Evolutionary conservation across 768 basidiomycete species (phyloP).

Genomic region (Boletus coccyginus): DNA sequence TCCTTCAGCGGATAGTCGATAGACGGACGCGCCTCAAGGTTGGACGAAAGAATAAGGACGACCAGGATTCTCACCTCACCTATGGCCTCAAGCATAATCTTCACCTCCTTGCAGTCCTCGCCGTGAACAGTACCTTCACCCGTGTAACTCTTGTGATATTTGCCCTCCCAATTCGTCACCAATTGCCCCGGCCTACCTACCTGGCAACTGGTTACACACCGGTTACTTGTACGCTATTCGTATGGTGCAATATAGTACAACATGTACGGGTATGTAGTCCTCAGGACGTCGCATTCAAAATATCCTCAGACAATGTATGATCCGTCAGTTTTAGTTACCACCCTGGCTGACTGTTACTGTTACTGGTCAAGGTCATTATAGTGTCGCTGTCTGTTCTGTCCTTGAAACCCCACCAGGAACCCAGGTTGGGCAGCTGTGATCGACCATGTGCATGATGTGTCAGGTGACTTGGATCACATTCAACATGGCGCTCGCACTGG

Average conservation of each 20-base stretch:
- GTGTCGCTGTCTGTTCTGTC: constrained; percentile 18
- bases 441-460: neutral
- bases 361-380: too few relatives aligned
- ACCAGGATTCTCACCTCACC: neutral
- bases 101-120: constrained; percentile 26
- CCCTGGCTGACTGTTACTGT: neutral
- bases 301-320: constrained; percentile 18
- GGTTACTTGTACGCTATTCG: constrained; percentile 35
- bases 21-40: neutral
- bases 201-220: constrained; percentile 34
- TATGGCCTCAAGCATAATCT: constrained; percentile 15
- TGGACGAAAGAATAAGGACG: neutral
- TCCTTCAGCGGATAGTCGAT: constrained; percentile 20
- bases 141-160: constrained; percentile 37
- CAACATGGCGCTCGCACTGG: constrained; percentile 27
- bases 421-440: constrained; percentile 15
- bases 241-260: constrained; percentile 19
- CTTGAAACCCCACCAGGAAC: constrained; percentile 38
- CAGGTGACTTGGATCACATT: constrained; percentile 26
- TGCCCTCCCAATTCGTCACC: constrained; percentile 29
- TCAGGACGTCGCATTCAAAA: constrained; percentile 1
- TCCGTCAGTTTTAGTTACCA: too few relatives aligned
- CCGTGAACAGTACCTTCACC: constrained; percentile 32
- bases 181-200: constrained; percentile 18
- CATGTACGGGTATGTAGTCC: constrained; percentile 3